Evolutionary conservation across 108 stramenopile species (phyloP).

Genomic region (Aurantiochytrium sp.): DNA sequence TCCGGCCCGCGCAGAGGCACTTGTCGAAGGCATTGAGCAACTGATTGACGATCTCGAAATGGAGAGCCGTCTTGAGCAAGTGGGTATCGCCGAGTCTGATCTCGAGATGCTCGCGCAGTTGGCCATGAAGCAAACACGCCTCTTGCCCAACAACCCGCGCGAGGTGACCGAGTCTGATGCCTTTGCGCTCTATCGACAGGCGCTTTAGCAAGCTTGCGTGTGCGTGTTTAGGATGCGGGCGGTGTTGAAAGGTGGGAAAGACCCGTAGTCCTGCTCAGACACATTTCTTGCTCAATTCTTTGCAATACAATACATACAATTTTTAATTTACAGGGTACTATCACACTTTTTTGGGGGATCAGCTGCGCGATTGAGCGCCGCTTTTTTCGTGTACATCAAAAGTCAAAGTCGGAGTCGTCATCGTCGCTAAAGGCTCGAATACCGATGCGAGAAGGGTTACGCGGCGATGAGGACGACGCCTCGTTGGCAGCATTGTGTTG

Average conservation of each 20-base stretch:
- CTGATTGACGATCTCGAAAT: not conserved
- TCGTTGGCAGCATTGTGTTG: not conserved
- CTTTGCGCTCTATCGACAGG: not conserved
- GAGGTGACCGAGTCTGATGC: not conserved
- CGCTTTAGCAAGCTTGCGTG: not conserved
- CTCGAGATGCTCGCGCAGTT: slow-evolving; percentile 2
- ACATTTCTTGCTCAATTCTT: no score
- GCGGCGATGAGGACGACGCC: not conserved
- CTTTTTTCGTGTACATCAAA: not conserved
- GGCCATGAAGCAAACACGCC: slow-evolving; percentile 27
- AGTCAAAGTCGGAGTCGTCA: not conserved
- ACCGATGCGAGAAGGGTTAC: not conserved
- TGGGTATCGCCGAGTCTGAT: not conserved
- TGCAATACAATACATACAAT: no score
- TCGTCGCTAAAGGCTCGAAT: not conserved
- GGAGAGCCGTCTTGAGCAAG: not conserved
- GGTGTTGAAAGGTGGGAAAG: no score
- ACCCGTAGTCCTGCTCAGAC: no score
- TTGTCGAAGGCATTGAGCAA: slow-evolving; percentile 16
- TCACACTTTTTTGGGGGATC: not conserved
- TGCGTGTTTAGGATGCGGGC: no score
- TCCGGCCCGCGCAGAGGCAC: not conserved
- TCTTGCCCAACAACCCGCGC: slow-evolving; percentile 23
- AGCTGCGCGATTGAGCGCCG: not conserved
- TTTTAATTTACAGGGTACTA: no score